Evolutionary conservation across 352 stramenopile species (phyloP).

Genomic region (Globisporangium cederbergense): DNA sequence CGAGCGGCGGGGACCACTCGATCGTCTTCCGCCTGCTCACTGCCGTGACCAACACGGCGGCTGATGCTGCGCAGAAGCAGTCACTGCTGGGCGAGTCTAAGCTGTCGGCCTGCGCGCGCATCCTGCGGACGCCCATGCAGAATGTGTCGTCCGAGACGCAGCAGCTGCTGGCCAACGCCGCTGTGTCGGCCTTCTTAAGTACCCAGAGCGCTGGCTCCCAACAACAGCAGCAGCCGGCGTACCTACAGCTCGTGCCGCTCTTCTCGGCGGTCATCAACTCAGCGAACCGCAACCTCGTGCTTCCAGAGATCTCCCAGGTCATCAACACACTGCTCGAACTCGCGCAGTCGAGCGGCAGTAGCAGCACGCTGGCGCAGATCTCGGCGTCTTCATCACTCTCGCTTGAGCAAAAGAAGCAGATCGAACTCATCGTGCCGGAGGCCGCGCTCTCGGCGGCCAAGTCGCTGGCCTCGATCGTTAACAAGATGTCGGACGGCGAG

Average conservation of each 20-base stretch:
- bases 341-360: slow-evolving; percentile 39
- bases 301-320: slow-evolving; percentile 61
- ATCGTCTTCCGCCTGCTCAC: slow-evolving; percentile 68
- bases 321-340: slow-evolving; percentile 80
- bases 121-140: slow-evolving; percentile 78
- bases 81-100: slow-evolving; percentile 36
- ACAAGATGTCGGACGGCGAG: slow-evolving; percentile 82
- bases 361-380: slow-evolving; percentile 8
- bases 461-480: slow-evolving; percentile 80
- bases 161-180: slow-evolving; percentile 52
- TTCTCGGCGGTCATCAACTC: slow-evolving; percentile 82
- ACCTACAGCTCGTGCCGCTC: slow-evolving; percentile 68
- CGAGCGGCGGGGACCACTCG: slow-evolving; percentile 20
- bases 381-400: slow-evolving; percentile 10
- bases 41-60: slow-evolving; percentile 57
- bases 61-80: slow-evolving; percentile 27
- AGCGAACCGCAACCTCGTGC: slow-evolving; percentile 44
- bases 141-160: slow-evolving; percentile 62
- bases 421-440: slow-evolving; percentile 46
- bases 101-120: slow-evolving; percentile 47
- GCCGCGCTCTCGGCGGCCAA: slow-evolving; percentile 65
- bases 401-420: slow-evolving; percentile 13
- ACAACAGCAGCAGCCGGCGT: slow-evolving; percentile 23
- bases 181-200: slow-evolving; percentile 58
- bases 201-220: slow-evolving; percentile 26